These are phyloP conservation scores for Closterium sp. DNA, from an alignment of 139 green algal genomes.

Conservation along the genomic window DNA sequence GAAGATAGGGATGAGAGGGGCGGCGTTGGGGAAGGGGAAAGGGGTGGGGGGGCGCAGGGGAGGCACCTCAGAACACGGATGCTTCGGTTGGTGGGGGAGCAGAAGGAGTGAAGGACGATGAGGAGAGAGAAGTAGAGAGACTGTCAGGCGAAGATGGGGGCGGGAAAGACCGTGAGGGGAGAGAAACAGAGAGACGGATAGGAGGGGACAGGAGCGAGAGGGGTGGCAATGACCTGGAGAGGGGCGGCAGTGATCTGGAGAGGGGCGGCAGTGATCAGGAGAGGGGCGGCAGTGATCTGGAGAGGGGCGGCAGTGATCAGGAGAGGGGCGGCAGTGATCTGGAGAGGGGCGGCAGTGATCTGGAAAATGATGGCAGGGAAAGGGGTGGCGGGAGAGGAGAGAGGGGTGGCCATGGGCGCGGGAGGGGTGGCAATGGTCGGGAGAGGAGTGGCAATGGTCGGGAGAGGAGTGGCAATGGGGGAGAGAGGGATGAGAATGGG, in stretches of 20 bases:
- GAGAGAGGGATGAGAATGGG: too few relatives aligned
- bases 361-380: background rate
- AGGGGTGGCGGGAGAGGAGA: background rate
- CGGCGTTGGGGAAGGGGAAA: too few relatives aligned
- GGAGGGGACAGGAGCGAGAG: background rate
- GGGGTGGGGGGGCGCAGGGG: background rate
- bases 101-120: background rate
- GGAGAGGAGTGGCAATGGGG: background rate
- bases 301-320: background rate
- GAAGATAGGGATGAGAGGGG: background rate
- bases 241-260: background rate
- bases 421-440: background rate
- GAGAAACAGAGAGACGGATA: background rate
- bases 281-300: background rate
- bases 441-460: background rate
- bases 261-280: background rate
- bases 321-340: background rate
- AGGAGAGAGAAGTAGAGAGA: too few relatives aligned
- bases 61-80: background rate
- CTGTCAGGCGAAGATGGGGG: too few relatives aligned
- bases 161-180: background rate
- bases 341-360: background rate
- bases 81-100: background rate
- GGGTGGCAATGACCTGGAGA: background rate
- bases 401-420: too few relatives aligned